These are phyloP conservation scores for Chlorella sorokiniana DNA, from an alignment of 139 green algal species.

Conservation along the genomic window DNA sequence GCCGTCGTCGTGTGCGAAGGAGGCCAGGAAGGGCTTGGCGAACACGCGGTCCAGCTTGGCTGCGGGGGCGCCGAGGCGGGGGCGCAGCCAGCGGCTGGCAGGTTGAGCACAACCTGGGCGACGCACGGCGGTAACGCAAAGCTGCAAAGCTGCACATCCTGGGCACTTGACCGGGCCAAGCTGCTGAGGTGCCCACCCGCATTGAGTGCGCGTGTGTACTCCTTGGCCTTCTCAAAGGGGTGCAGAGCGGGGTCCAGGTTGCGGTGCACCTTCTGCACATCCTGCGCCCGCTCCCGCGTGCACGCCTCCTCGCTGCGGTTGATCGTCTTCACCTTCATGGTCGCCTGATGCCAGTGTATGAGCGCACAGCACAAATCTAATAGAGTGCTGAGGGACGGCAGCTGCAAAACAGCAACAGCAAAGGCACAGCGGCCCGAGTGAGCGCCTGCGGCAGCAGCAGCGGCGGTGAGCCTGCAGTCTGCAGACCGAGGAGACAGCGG, in stretches of 20 bases:
- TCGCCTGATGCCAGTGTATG: too few species aligned
- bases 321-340: conserved; percentile 97
- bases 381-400: too few species aligned
- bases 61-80: conserved; percentile 39
- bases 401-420: too few species aligned
- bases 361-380: too few species aligned
- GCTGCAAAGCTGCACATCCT: background rate
- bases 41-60: conserved; percentile 95
- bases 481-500: too few species aligned
- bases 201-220: conserved; percentile 93
- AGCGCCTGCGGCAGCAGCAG: too few species aligned
- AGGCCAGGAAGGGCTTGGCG: conserved; percentile 94
- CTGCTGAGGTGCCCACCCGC: conserved; percentile 63
- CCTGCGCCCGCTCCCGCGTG: conserved; percentile 78
- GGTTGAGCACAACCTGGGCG: background rate
- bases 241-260: conserved; percentile 94
- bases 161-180: conserved; percentile 34
- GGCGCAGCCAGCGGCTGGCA: background rate
- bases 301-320: conserved; percentile 83
- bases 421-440: too few species aligned
- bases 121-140: background rate
- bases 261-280: conserved; percentile 85
- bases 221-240: conserved; percentile 90
- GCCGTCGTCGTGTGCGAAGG: conserved; percentile 89
- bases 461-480: too few species aligned